A percentile compares a stretch with the other conserved stretches of the same genome.
Conservation (phyloP, 2,329 filamentous ascomycete genomes). For the Alternaria brassicicola region DNA sequence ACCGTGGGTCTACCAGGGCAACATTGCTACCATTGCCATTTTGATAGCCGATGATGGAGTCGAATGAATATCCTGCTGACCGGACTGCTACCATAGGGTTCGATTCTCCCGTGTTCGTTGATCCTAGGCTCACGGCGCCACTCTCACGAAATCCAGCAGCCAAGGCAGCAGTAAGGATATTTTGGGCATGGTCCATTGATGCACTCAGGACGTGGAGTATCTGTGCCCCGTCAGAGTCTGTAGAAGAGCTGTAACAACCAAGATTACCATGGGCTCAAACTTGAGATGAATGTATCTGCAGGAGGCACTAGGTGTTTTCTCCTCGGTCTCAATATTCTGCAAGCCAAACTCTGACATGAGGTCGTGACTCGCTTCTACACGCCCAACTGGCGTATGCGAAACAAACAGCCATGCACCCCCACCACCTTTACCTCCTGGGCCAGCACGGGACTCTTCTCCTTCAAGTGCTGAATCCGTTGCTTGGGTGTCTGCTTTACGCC, state of each 20-base stretch:
- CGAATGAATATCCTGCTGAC: conserved; percentile 80
- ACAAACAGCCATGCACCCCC: conserved; percentile 83
- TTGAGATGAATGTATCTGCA: conserved; percentile 75
- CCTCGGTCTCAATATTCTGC: conserved; percentile 1
- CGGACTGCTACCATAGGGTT: conserved; percentile 84
- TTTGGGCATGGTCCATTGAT: conserved; percentile 75
- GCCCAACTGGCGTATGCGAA: conserved; percentile 73
- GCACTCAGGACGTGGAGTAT: conserved; percentile 87
- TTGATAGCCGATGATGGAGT: conserved; percentile 74
- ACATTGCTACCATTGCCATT: conserved; percentile 50
- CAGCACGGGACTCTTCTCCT: conserved; percentile 54
- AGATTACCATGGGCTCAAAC: conserved; percentile 88
- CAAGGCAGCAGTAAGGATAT: conserved; percentile 75
- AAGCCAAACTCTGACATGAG: conserved; percentile 51
- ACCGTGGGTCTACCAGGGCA: conserved; percentile 65
- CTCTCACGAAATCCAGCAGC: conserved; percentile 89
- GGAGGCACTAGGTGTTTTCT: conserved; percentile 27
- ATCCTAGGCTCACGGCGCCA: conserved; percentile 72
- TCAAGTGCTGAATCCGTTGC: conserved; percentile 12
- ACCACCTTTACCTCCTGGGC: conserved; percentile 82
- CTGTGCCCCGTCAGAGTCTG: conserved; percentile 55
- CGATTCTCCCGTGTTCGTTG: conserved; percentile 46
- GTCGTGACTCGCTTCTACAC: conserved; percentile 12
- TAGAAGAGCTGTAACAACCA: neutral
- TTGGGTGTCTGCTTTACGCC: conserved; percentile 57